phyloP scores from a whole-genome alignment of 1,284 basidiomycete genomes.

The Mycosarcoma mackinlayi region DNA sequence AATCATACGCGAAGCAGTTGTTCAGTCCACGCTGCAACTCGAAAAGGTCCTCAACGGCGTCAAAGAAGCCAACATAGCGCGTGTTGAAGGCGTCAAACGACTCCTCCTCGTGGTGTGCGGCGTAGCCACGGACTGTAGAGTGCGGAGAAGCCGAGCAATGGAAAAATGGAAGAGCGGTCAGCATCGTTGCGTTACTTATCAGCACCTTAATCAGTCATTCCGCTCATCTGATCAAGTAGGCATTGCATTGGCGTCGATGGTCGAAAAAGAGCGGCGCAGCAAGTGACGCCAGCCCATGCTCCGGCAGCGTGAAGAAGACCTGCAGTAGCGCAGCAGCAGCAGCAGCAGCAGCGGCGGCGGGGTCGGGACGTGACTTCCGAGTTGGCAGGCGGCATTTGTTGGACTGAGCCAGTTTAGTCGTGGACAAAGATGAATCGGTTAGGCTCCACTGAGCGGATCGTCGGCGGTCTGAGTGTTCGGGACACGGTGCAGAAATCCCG shows the following conservation, averaged over 20 bases:
- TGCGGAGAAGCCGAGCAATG: too few relatives aligned
- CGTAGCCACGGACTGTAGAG: conserved; percentile 56
- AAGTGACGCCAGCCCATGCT: too few relatives aligned
- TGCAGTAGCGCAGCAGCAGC: not conserved
- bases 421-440: not conserved
- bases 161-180: conserved; percentile 1
- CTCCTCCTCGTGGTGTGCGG: conserved; percentile 76
- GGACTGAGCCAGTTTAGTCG: not conserved
- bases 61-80: conserved; percentile 93
- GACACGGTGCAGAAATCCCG: too few relatives aligned
- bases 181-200: not conserved
- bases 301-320: not conserved
- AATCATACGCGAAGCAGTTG: conserved; percentile 99
- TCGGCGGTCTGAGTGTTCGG: not conserved
- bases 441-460: not conserved
- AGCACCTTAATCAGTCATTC: too few relatives aligned
- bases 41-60: conserved; percentile 91
- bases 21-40: conserved; percentile 88
- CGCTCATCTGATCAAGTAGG: conserved; percentile 7
- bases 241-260: too few relatives aligned
- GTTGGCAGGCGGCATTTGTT: too few relatives aligned
- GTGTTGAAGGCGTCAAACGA: conserved; percentile 92
- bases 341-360: not conserved
- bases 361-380: not conserved
- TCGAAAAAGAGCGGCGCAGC: too few relatives aligned